These are phyloP conservation scores for Hevea brasiliensis DNA, from an alignment of 345 rosid species.

Conservation along the genomic window DNA sequence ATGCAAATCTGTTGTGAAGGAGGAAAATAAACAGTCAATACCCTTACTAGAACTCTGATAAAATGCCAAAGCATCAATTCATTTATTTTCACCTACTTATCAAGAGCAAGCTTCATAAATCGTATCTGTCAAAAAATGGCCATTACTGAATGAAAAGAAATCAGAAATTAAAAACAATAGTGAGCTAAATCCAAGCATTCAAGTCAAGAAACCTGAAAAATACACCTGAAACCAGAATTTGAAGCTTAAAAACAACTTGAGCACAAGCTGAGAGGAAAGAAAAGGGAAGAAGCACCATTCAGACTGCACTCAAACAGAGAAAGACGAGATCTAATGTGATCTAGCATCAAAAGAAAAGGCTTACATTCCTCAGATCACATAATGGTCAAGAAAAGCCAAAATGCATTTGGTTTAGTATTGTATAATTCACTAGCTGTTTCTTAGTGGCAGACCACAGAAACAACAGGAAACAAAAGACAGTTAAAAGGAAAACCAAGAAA, in stretches of 20 bases:
- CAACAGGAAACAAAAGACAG: background rate
- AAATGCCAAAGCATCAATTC: background rate
- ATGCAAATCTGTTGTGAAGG: conserved; percentile 3
- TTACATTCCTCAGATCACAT: background rate
- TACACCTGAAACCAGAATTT: background rate
- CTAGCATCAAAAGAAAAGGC: background rate
- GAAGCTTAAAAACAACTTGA: background rate
- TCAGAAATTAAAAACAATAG: too few relatives aligned
- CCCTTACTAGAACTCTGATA: background rate
- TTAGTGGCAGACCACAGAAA: background rate
- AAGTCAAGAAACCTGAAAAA: conserved; percentile 1
- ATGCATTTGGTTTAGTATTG: background rate
- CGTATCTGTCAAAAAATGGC: background rate
- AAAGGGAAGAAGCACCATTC: background rate
- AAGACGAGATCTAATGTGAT: background rate
- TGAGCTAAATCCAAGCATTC: background rate
- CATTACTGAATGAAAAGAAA: background rate
- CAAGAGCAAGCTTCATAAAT: conserved; percentile 1
- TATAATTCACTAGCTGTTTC: conserved; percentile 2
- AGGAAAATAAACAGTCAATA: conserved; percentile 12
- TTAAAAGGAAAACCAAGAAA: background rate
- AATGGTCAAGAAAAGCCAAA: background rate
- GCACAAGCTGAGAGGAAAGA: background rate
- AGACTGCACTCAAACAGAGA: background rate
- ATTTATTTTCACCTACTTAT: conserved; percentile 14